These are phyloP conservation scores for Trichoderma polysporum DNA, from an alignment of 2,329 filamentous ascomycete species.

Conservation along the genomic window DNA sequence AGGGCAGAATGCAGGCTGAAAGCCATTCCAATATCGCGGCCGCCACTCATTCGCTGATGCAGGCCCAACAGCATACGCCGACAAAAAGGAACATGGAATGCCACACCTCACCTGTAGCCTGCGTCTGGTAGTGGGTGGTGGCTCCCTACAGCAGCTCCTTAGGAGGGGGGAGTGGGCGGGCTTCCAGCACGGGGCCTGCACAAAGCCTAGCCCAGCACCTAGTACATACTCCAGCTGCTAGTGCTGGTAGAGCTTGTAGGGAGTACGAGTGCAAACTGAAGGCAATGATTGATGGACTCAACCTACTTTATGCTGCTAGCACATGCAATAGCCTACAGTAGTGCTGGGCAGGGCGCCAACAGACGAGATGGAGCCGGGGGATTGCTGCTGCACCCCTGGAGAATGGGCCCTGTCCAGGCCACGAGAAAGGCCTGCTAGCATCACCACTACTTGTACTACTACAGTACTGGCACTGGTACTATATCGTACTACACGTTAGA, in stretches of 20 bases:
- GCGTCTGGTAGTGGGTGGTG: background rate
- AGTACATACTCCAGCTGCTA: no score
- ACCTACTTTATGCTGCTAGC: background rate
- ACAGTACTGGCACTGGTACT: no score
- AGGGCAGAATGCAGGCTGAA: slow-evolving; percentile 14
- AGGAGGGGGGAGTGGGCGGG: background rate
- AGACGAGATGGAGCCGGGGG: background rate
- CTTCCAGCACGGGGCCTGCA: no score
- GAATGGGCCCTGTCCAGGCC: background rate
- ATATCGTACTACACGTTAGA: no score
- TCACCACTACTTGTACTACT: no score
- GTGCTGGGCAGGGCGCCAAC: background rate
- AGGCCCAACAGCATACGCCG: background rate
- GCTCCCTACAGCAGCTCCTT: slow-evolving; percentile 17
- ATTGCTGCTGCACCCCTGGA: background rate
- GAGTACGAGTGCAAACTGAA: no score
- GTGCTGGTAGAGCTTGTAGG: no score
- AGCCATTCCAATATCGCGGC: background rate
- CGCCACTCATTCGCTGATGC: slow-evolving; percentile 7
- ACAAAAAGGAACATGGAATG: background rate
- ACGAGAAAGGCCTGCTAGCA: background rate
- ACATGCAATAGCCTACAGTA: background rate
- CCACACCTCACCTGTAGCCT: background rate
- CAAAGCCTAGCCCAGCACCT: no score
- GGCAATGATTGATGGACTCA: no score